Evolutionary conservation across 805 yeast species (phyloP).

Genomic region (Ogataea wickerhamii): DNA sequence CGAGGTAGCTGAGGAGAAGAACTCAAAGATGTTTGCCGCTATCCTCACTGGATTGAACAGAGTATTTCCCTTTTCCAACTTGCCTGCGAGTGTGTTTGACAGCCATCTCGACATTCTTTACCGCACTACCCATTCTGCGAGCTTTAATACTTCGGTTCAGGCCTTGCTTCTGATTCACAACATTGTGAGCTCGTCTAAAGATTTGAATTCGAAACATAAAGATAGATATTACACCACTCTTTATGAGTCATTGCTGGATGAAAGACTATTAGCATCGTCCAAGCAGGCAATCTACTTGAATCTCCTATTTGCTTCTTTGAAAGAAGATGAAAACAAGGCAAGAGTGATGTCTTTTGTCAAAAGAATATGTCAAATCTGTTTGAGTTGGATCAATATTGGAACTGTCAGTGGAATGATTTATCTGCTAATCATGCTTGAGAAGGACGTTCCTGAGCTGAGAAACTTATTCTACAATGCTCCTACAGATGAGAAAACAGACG

Average conservation of each 20-base stretch:
- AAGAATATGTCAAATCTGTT: slow-evolving; percentile 79
- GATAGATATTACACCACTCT: slow-evolving; percentile 83
- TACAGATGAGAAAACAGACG: slow-evolving; percentile 40
- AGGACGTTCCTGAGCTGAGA: slow-evolving; percentile 60
- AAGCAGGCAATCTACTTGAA: slow-evolving; percentile 92
- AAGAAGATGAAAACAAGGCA: slow-evolving; percentile 56
- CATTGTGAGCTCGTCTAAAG: slow-evolving; percentile 55
- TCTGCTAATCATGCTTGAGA: slow-evolving; percentile 65
- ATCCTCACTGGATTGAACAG: slow-evolving; percentile 92
- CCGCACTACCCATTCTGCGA: slow-evolving; percentile 88
- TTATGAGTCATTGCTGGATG: slow-evolving; percentile 85
- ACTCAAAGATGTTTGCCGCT: slow-evolving; percentile 82
- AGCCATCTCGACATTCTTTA: slow-evolving; percentile 80
- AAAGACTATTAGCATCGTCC: slow-evolving; percentile 78
- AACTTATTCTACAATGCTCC: slow-evolving; percentile 58
- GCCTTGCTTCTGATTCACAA: slow-evolving; percentile 84
- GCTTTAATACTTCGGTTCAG: slow-evolving; percentile 91
- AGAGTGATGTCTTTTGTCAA: slow-evolving; percentile 88
- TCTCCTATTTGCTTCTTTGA: slow-evolving; percentile 77
- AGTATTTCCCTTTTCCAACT: slow-evolving; percentile 86
- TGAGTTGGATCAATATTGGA: slow-evolving; percentile 85
- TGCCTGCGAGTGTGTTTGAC: slow-evolving; percentile 66
- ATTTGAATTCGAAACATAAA: slow-evolving; percentile 21
- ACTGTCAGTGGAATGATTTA: slow-evolving; percentile 80
- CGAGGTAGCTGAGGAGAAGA: slow-evolving; percentile 73